Conservation (phyloP, 345 rosid genomes). For the Carallia brachiata region DNA sequence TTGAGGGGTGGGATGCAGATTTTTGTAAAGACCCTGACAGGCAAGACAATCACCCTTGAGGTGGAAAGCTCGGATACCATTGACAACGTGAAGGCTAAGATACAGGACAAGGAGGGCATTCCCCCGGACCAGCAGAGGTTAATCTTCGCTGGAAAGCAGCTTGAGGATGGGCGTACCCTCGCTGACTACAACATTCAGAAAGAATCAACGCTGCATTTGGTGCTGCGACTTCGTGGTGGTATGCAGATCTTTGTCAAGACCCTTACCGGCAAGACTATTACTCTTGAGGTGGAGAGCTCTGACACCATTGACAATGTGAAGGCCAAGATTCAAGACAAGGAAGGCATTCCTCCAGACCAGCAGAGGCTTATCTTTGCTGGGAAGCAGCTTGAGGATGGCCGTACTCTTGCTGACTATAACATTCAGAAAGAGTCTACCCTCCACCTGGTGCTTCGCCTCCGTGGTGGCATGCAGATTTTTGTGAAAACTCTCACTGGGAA, state of each 20-base stretch:
- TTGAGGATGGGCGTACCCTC: too few species aligned
- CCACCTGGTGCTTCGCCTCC: slow-evolving; percentile 34
- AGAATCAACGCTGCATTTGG: too few species aligned
- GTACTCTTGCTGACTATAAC: slow-evolving; percentile 41
- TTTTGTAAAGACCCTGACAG: too few species aligned
- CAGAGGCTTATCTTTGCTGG: slow-evolving; percentile 42
- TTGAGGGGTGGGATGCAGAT: too few species aligned
- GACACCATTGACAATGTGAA: slow-evolving; percentile 42
- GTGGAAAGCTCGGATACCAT: too few species aligned
- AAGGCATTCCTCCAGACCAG: slow-evolving; percentile 42
- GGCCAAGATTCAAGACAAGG: slow-evolving; percentile 43
- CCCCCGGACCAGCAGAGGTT: too few species aligned
- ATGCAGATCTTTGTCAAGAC: slow-evolving; percentile 40
- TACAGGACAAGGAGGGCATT: too few species aligned
- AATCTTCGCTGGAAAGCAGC: too few species aligned
- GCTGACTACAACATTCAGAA: too few species aligned
- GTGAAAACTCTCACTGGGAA: slow-evolving; percentile 40
- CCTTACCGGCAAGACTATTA: slow-evolving; percentile 39
- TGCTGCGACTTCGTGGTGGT: not conserved
- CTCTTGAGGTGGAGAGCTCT: slow-evolving; percentile 38
- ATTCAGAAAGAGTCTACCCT: slow-evolving; percentile 43
- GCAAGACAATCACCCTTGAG: too few species aligned
- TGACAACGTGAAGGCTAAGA: too few species aligned
- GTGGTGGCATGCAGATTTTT: slow-evolving; percentile 43
- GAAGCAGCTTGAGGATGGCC: slow-evolving; percentile 39